Evolutionary conservation across 2,329 filamentous ascomycete genomes (phyloP).

Genomic region (Podosphaera leucotricha): DNA sequence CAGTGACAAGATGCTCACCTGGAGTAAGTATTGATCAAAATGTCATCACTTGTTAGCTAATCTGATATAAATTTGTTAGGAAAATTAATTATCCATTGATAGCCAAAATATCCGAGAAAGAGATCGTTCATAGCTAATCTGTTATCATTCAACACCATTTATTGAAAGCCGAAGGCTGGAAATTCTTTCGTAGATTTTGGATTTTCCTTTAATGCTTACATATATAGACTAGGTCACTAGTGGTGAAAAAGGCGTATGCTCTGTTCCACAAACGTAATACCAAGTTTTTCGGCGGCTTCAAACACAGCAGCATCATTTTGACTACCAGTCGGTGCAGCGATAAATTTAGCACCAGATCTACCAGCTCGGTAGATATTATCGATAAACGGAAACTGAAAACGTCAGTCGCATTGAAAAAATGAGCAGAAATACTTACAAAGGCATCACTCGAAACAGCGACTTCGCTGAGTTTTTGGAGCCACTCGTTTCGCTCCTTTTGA

Average conservation of each 20-base stretch:
- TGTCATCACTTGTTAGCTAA: not conserved
- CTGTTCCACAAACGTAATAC: constrained; percentile 90
- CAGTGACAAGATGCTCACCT: not conserved
- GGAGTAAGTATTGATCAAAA: not conserved
- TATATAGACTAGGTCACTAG: constrained; percentile 21
- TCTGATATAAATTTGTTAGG: not conserved
- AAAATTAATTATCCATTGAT: not conserved
- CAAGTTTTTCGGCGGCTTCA: constrained; percentile 73
- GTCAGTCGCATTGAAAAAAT: constrained; percentile 2
- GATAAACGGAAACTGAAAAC: constrained; percentile 69
- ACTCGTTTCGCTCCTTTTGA: constrained; percentile 59
- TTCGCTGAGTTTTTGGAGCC: constrained; percentile 58
- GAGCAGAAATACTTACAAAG: constrained; percentile 42
- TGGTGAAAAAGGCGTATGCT: constrained; percentile 87
- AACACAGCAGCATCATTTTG: constrained; percentile 68
- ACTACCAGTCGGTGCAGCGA: constrained; percentile 77
- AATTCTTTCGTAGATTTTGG: not conserved
- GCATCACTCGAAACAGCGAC: constrained; percentile 86
- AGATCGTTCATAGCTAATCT: no score
- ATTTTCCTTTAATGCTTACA: not conserved
- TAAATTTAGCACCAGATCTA: constrained; percentile 81
- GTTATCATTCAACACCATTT: not conserved
- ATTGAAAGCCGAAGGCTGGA: not conserved
- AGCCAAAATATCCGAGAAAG: not conserved
- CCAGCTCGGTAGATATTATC: constrained; percentile 90